phyloP scores from a whole-genome alignment of 2,329 filamentous ascomycete species.

The Parascedosporium putredinis region DNA sequence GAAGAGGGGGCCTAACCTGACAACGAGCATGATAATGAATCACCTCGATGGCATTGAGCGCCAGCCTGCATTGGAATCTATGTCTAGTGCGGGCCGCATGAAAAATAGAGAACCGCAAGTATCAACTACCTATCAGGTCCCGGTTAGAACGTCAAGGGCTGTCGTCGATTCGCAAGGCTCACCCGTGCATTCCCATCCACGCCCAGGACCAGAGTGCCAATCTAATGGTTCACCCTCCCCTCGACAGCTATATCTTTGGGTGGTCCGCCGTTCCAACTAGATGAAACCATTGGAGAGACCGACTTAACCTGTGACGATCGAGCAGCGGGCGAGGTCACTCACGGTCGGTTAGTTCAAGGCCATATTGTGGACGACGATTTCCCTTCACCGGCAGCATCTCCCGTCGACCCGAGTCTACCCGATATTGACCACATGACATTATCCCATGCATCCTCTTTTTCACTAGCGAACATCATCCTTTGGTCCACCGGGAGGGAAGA shows the following conservation, averaged over 20 bases:
- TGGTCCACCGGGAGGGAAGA: slow-evolving; percentile 78
- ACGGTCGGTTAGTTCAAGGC: slow-evolving; percentile 81
- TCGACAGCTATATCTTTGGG: slow-evolving; percentile 8
- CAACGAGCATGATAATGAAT: slow-evolving; percentile 66
- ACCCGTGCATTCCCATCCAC: slow-evolving; percentile 25
- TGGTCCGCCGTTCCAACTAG: slow-evolving; percentile 2
- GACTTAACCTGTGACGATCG: slow-evolving; percentile 60
- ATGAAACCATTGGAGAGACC: slow-evolving; percentile 21
- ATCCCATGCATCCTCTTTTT: slow-evolving; percentile 71
- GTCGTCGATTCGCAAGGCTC: slow-evolving; percentile 34
- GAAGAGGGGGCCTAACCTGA: slow-evolving; percentile 54
- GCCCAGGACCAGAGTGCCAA: slow-evolving; percentile 11
- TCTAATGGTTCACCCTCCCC: neutral
- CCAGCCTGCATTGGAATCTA: slow-evolving; percentile 29
- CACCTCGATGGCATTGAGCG: slow-evolving; percentile 53
- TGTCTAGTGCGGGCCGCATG: neutral
- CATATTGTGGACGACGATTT: slow-evolving; percentile 94
- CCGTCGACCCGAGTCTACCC: slow-evolving; percentile 51
- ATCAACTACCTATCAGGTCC: slow-evolving; percentile 6
- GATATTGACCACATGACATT: slow-evolving; percentile 76
- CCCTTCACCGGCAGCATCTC: slow-evolving; percentile 64
- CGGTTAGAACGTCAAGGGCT: slow-evolving; percentile 18
- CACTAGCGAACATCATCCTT: slow-evolving; percentile 53
- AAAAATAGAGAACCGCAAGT: neutral
- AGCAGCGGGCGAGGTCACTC: slow-evolving; percentile 80